Conservation (phyloP, 2,329 filamentous ascomycete genomes). For the Verticillium tricorpus region DNA sequence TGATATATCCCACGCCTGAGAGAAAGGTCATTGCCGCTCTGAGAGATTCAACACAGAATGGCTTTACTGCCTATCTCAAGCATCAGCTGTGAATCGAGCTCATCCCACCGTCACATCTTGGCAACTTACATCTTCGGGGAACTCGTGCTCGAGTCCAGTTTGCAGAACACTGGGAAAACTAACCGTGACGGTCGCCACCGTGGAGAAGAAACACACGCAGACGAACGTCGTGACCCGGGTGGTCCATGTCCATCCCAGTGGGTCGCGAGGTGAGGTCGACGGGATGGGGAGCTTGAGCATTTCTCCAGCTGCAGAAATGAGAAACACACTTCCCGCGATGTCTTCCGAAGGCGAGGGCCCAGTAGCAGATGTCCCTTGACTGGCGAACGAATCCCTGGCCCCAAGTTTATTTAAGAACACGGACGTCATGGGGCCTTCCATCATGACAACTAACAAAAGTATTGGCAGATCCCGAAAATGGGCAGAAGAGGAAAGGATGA, state of each 20-base stretch:
- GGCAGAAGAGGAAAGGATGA: too few relatives aligned
- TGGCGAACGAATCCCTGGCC: background rate
- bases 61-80: background rate
- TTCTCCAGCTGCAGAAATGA: constrained; percentile 25
- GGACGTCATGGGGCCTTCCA: too few relatives aligned
- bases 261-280: constrained; percentile 22
- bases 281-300: constrained; percentile 25
- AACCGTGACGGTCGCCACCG: background rate
- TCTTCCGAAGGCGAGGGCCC: constrained; percentile 6
- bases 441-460: too few relatives aligned
- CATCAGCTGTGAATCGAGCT: background rate
- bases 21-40: background rate
- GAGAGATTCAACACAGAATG: background rate
- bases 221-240: constrained; percentile 12
- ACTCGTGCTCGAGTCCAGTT: background rate
- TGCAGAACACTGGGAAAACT: background rate
- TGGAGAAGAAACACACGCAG: background rate
- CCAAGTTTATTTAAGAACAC: too few relatives aligned
- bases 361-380: background rate
- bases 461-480: too few relatives aligned
- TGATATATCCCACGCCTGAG: constrained; percentile 13
- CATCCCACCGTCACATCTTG: background rate
- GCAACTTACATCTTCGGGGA: background rate
- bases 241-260: constrained; percentile 21
- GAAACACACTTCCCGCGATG: constrained; percentile 21